Base-by-base conservation (phyloP, 1,139 yeast genomes). In the Scheffersomyces titani region DNA sequence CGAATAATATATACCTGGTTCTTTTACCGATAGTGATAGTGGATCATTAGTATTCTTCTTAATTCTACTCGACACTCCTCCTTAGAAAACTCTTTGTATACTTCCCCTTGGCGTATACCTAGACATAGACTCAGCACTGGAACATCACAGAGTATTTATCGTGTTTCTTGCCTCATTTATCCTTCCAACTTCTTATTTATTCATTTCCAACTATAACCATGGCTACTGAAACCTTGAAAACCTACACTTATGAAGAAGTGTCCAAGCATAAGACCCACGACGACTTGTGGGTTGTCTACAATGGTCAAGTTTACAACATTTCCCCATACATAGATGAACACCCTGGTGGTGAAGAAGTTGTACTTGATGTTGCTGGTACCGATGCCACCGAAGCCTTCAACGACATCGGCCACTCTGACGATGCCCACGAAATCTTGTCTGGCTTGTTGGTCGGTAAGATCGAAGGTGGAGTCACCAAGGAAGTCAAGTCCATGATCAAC, bases 331-430 rank as follows among this genome's bases (percentile, higher is more conserved):
- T 93, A 60, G 98, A 93, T 69, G 98, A 94, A 79, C 99, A 94
- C 77, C 97, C 97, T 60, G 99, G 99, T 80, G 99, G 99, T 70
- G 98, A 92, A 75, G 99, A 96, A 75, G 97, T 94, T 53, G 83
- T 94, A 65, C 77, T 89, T 56, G 99, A 96, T 70, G 85, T 87
- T 66, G 98, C 94, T 59, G 99, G 99, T 63, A 80, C 81, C 57
- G 99, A 96, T 73, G 96, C 97, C 58, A 93, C 99, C 51, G 94
- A 88, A 65, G 93, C 97, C 46, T 94, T 94, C 70, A 92, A 91
- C 61, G 99, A 94, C 71, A 93, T 94, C 69, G 99, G 99, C 49
- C 99, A 94, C 76, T 92, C 98, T 48, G 98, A 93, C 64, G 98
- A 93, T 66, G 98, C 99, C 46, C 86, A 87, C 65, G 96, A 89